Base-by-base conservation (phyloP, 768 basidiomycete genomes). In the Naganishia antarctica region DNA sequence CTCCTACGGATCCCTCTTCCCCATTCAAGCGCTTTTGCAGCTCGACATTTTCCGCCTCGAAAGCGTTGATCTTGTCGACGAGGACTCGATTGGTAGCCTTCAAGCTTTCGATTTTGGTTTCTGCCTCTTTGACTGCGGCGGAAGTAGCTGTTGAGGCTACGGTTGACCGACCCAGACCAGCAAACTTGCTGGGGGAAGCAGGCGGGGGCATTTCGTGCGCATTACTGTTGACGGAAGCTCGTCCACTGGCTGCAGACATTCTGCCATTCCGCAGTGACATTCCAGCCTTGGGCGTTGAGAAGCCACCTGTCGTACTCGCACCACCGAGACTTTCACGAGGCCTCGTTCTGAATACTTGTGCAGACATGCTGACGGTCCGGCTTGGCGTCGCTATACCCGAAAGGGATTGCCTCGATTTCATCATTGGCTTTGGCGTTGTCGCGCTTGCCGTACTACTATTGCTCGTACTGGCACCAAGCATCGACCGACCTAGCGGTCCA, bases 81-180 rank as follows among this genome's bases (percentile, higher is more conserved):
- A 67, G 65, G 23, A 75, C 73, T 16, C 70, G 69, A 63, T 77
- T 77, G 16, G 68, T 65, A 31, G 62, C 58, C 25, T 74, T 82
- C 29, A 91, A 78, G 23, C 85, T 82, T 53, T 81, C 80, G 64
- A 86, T 70, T 21, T 83, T 78, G 16, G 75, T 70, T 34, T 73
- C 29, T 9, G 70, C 16, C 76, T 70, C 41, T 13, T 26, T 57
- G 4, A 57, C 21, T 7, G 53, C 53, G 6, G 53, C 53, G 12
- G 23, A 4, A 57, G 21, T 16, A 71, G 53, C 43, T 57, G 44
- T 41, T 40, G 62, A 18, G 23, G 48, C 48, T 16, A 44, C n/a
- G 40, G 48, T 47, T 25, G 62, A 53, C 5, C 62, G 49, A 12
- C 50, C 34, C 4, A 64, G 31, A 18, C 7, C 21, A 40, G 25